These are phyloP conservation scores for Magnolia sinica DNA, from an alignment of 164 flowering plant genomes.

Conservation along the genomic window DNA sequence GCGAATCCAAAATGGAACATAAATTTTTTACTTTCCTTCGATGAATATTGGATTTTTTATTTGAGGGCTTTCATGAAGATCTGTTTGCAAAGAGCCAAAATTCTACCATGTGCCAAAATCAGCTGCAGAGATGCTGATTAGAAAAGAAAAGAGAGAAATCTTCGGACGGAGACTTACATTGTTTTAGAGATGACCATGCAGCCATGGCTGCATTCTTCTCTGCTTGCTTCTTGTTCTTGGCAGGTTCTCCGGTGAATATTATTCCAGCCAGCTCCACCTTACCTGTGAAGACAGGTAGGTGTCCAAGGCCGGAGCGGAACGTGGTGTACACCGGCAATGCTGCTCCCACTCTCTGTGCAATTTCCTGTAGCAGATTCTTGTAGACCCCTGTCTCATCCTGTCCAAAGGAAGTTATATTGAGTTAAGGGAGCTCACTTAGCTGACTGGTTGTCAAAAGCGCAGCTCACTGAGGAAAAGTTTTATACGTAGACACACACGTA, in stretches of 20 bases:
- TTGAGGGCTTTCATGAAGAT: too few relatives aligned
- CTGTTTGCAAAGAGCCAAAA: too few relatives aligned
- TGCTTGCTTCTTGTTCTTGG: conserved; percentile 97
- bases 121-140: background rate
- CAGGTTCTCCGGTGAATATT: conserved; percentile 85
- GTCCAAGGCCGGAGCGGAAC: conserved; percentile 83
- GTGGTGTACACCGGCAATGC: conserved; percentile 84
- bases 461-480: background rate
- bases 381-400: conserved; percentile 99
- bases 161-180: conserved; percentile 44
- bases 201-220: conserved; percentile 98
- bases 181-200: conserved; percentile 92
- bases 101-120: background rate
- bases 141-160: background rate
- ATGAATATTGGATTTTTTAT: too few relatives aligned
- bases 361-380: conserved; percentile 94
- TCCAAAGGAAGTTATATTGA: conserved; percentile 9
- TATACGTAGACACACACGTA: background rate
- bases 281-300: conserved; percentile 87
- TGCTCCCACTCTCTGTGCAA: conserved; percentile 96
- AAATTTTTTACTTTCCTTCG: too few relatives aligned
- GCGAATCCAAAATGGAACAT: too few relatives aligned
- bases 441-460: background rate
- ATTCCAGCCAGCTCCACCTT: conserved; percentile 87
- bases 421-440: background rate